phyloP scores from a whole-genome alignment of 176 grass and related monocot species.

The Aegilops longissima region DNA sequence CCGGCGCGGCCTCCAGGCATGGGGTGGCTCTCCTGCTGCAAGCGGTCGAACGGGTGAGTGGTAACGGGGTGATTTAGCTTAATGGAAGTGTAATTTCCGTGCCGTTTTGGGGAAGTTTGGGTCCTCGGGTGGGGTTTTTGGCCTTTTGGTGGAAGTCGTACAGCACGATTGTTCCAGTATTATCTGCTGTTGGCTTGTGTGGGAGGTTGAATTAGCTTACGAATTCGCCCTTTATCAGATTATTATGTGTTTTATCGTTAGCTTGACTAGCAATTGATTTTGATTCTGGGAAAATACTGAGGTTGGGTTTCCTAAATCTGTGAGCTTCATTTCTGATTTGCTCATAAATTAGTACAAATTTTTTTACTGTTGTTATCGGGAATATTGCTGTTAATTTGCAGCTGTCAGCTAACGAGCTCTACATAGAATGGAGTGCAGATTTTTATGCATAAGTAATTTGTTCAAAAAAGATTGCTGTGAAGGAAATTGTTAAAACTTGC shows the following conservation, averaged over 20 bases:
- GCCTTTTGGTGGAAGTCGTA: background rate
- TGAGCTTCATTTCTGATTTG: constrained; percentile 12
- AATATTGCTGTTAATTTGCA: background rate
- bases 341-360: background rate
- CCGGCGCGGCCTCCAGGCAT: background rate
- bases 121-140: background rate
- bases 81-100: background rate
- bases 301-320: background rate
- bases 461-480: background rate
- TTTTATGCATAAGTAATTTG: background rate
- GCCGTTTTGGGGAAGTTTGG: background rate
- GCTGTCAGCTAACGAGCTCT: background rate
- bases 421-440: constrained; percentile 6
- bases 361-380: background rate
- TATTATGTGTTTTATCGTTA: background rate
- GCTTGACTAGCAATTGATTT: background rate
- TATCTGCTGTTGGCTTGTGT: background rate
- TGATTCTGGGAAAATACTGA: background rate
- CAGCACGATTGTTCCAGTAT: too few relatives aligned
- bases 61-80: background rate
- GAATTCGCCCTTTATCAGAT: background rate
- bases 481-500: background rate
- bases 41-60: constrained; percentile 43
- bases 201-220: background rate
- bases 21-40: constrained; percentile 50